phyloP scores from a whole-genome alignment of 495 filamentous ascomycete genomes.

The Echria macrotheca region DNA sequence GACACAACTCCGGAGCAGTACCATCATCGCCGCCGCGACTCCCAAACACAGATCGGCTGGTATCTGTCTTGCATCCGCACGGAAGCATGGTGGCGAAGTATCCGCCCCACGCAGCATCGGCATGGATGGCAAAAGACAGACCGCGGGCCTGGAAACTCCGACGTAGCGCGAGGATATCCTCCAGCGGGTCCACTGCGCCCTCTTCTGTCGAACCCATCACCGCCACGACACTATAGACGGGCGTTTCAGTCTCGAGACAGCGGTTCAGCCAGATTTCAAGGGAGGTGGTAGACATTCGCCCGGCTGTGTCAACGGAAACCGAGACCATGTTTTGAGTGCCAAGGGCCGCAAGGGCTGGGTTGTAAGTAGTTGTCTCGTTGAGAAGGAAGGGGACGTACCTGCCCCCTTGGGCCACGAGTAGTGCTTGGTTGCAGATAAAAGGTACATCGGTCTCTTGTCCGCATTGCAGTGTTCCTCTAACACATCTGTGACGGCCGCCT shows the following conservation, averaged over 20 bases:
- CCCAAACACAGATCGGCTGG: too few relatives aligned
- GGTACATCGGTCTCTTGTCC: conserved; percentile 27
- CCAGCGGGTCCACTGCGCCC: conserved; percentile 38
- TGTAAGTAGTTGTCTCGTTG: too few relatives aligned
- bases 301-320: conserved; percentile 34
- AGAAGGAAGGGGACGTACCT: conserved; percentile 12
- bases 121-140: conserved; percentile 40
- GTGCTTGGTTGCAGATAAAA: conserved; percentile 35
- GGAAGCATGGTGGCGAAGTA: conserved; percentile 45
- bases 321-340: conserved; percentile 36
- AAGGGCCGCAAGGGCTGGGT: conserved; percentile 38
- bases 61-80: conserved; percentile 18
- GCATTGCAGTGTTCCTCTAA: conserved; percentile 30
- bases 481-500: conserved; percentile 34
- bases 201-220: conserved; percentile 32
- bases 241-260: conserved; percentile 23
- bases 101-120: conserved; percentile 47
- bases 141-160: conserved; percentile 33
- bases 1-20: conserved; percentile 27
- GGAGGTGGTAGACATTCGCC: conserved; percentile 30
- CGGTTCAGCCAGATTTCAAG: conserved; percentile 28
- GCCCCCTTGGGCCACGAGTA: conserved; percentile 47
- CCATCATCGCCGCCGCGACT: conserved; percentile 21
- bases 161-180: conserved; percentile 33
- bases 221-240: conserved; percentile 28